Base-by-base conservation (phyloP, 345 rosid species). In the Populus nigra region DNA sequence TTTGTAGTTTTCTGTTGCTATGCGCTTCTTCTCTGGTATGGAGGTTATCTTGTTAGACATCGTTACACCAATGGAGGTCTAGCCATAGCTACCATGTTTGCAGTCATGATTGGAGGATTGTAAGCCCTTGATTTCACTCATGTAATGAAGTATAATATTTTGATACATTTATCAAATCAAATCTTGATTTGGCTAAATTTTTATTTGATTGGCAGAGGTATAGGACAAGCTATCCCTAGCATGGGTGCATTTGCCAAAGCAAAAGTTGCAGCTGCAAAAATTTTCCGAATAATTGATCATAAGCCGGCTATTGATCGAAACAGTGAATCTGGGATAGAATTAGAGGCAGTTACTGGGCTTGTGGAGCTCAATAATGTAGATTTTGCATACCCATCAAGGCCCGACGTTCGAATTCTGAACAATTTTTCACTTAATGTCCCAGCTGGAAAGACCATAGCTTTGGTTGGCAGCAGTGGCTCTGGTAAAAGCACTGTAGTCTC, bases 401-500 rank as follows among this genome's bases (percentile, higher is more conserved):
- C 91, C 13, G 96, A 93, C 72, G 92, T 89, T 20, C 88, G 70
- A 77, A 85, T 95, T 65, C 96, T 95, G 25, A 88, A 93, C 82
- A 83, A 91, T 55, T 92, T 95, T 79, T 86, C 86, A 10, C 90
- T 95, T n/a, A 88, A 80, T 38, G 99, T 95, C 76, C 96, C 99
- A 0, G 96, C 99, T 3, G 99, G 98, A 33, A 95, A 91, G 84
- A 95, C 98, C 43, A 92, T 95, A 63, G 99, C 99, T 82, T 87
- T 95, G 84, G 99, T 93, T 18, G 99, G 99, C 63, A 95, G 98
- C 86, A 95, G 99, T 33, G 99, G 99, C 80, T 95, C 99, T 7
- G 99, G 99, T 23, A 95, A 95, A 86, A 95, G 99, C 86, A 95
- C 99, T 0, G 96, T 93, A 27, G 99, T 95, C 45, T 90, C 99